A percentile compares a stretch with the other conserved stretches of the same genome.
Conservation (phyloP, 768 basidiomycete genomes). For the Glaciozyma martinii region DNA sequence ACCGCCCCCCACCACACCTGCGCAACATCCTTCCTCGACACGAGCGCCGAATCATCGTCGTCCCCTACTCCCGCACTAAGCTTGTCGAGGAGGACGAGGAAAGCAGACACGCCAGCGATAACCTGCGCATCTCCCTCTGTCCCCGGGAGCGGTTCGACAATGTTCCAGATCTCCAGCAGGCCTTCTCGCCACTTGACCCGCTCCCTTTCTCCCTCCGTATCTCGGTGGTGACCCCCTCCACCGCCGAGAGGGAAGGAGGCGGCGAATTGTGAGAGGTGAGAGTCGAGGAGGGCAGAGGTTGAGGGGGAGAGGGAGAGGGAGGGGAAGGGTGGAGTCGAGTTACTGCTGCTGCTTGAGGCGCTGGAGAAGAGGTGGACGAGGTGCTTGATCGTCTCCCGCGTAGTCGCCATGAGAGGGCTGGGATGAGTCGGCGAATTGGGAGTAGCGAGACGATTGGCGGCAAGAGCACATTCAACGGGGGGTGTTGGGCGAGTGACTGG, state of each 20-base stretch:
- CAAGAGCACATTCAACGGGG: no score
- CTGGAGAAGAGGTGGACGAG: background rate
- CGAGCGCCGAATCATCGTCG: conserved; percentile 27
- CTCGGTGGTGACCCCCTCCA: background rate
- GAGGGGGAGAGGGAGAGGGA: conserved; percentile 7
- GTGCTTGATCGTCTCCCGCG: background rate
- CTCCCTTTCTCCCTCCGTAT: conserved; percentile 9
- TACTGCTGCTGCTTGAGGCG: no score
- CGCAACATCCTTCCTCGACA: conserved; percentile 17
- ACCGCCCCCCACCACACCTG: conserved; percentile 24
- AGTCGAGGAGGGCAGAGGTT: conserved; percentile 6
- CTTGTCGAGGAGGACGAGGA: conserved; percentile 18
- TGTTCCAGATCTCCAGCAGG: conserved; percentile 20
- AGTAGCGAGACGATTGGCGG: no score
- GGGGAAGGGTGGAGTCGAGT: conserved; percentile 11
- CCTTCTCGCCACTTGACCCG: conserved; percentile 21
- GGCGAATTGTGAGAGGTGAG: conserved; percentile 11
- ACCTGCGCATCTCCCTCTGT: conserved; percentile 16
- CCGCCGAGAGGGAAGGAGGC: conserved; percentile 8
- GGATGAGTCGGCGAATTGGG: no score
- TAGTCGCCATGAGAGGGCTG: background rate
- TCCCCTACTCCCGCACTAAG: conserved; percentile 22
- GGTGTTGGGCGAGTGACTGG: no score
- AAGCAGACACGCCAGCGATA: conserved; percentile 22
- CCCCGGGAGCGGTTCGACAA: conserved; percentile 21